These are phyloP conservation scores for Penicillium nucicola DNA, from an alignment of 495 filamentous ascomycete genomes.

Conservation along the genomic window DNA sequence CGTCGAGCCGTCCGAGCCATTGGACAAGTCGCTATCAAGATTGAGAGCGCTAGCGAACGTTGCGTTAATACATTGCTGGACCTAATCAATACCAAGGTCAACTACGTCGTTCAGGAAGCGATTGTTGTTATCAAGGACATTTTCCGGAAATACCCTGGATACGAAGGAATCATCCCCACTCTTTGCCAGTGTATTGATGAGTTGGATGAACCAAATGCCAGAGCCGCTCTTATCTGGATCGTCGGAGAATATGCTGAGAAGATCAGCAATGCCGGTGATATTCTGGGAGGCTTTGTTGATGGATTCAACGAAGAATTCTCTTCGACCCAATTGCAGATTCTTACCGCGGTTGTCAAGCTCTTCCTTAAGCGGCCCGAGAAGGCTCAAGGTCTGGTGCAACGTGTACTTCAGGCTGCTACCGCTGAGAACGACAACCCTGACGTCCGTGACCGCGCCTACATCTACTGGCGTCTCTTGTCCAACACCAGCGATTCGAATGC, in stretches of 20 bases:
- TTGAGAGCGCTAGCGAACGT: constrained; percentile 87
- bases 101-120: constrained; percentile 98
- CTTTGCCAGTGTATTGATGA: constrained; percentile 97
- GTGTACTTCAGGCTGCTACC: constrained; percentile 87
- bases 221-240: constrained; percentile 95
- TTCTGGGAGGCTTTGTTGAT: constrained; percentile 81
- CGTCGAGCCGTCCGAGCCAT: constrained; percentile 91
- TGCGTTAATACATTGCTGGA: constrained; percentile 94
- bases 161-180: constrained; percentile 95
- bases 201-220: constrained; percentile 87
- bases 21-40: constrained; percentile 97
- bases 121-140: constrained; percentile 99
- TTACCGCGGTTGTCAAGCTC: constrained; percentile 94
- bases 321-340: constrained; percentile 89
- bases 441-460: constrained; percentile 93
- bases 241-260: constrained; percentile 99
- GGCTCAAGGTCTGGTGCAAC: constrained; percentile 86
- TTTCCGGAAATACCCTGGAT: constrained; percentile 94
- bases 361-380: constrained; percentile 97
- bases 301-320: constrained; percentile 91
- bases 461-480: constrained; percentile 97
- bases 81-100: constrained; percentile 93
- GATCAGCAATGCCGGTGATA: constrained; percentile 94
- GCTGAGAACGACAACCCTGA: constrained; percentile 96
- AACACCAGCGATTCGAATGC: constrained; percentile 76